These are phyloP conservation scores for Ogataea methanolica DNA, from an alignment of 805 yeast genomes.

Conservation along the genomic window DNA sequence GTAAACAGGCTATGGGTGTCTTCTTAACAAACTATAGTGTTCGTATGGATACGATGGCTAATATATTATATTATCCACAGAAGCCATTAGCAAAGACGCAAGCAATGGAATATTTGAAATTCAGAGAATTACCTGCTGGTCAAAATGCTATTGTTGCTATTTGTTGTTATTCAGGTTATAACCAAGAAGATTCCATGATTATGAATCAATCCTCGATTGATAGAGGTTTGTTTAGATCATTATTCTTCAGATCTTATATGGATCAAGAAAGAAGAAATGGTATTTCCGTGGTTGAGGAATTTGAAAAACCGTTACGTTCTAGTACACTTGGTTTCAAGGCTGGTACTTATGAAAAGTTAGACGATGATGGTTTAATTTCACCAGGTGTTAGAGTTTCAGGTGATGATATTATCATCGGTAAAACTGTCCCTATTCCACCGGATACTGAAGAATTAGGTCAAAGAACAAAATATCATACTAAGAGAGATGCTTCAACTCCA, in stretches of 20 bases:
- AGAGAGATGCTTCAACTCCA: slow-evolving; percentile 98
- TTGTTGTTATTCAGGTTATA: slow-evolving; percentile 96
- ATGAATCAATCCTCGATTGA: slow-evolving; percentile 98
- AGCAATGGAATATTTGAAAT: slow-evolving; percentile 95
- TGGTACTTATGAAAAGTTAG: slow-evolving; percentile 96
- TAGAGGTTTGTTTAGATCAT: slow-evolving; percentile 91
- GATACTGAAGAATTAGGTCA: slow-evolving; percentile 98
- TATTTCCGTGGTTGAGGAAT: slow-evolving; percentile 96
- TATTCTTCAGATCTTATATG: slow-evolving; percentile 96
- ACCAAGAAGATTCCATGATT: slow-evolving; percentile 99
- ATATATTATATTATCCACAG: slow-evolving; percentile 94
- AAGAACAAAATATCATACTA: slow-evolving; percentile 96
- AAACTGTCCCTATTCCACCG: slow-evolving; percentile 98
- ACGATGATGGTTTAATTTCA: slow-evolving; percentile 95
- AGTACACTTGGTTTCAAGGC: slow-evolving; percentile 94
- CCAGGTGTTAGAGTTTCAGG: slow-evolving; percentile 99
- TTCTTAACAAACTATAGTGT: slow-evolving; percentile 91
- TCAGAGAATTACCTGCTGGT: slow-evolving; percentile 98
- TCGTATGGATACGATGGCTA: slow-evolving; percentile 99
- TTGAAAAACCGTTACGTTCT: slow-evolving; percentile 93
- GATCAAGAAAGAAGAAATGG: slow-evolving; percentile 98
- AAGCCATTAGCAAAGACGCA: slow-evolving; percentile 97
- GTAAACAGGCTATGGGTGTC: slow-evolving; percentile 99
- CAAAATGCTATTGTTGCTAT: slow-evolving; percentile 98
- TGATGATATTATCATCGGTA: slow-evolving; percentile 97